A percentile compares a stretch with the other conserved stretches of the same genome.
Evolutionary conservation across 2,329 filamentous ascomycete species (phyloP).

Genomic region (Metarhizium brunneum): DNA sequence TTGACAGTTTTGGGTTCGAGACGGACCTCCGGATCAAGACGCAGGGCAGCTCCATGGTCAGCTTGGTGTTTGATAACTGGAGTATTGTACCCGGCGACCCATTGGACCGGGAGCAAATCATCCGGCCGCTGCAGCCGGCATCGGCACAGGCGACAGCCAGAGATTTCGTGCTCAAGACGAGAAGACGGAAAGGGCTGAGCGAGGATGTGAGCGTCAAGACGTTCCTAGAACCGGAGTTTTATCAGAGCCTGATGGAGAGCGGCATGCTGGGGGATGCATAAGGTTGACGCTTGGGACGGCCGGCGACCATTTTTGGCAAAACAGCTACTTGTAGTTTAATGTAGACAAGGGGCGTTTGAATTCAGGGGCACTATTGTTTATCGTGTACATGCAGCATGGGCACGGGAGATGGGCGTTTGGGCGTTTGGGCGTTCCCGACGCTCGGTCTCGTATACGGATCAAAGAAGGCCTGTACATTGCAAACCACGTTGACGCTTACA

Average conservation of each 20-base stretch:
- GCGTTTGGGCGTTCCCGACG: no score
- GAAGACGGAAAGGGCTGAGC: conserved; percentile 83
- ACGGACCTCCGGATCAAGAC: conserved; percentile 95
- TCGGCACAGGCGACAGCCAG: conserved; percentile 80
- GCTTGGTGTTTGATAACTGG: conserved; percentile 92
- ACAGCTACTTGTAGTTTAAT: background rate
- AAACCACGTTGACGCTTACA: no score
- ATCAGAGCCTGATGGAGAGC: conserved; percentile 78
- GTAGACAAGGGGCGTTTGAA: background rate
- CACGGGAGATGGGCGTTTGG: background rate
- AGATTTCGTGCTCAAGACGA: conserved; percentile 95
- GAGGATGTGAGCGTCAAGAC: conserved; percentile 95
- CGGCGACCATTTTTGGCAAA: background rate
- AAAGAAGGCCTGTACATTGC: no score
- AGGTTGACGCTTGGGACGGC: background rate
- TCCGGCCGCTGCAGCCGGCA: conserved; percentile 80
- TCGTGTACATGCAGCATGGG: background rate
- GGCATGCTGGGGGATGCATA: conserved; percentile 62
- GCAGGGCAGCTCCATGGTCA: conserved; percentile 83
- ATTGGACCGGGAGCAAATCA: conserved; percentile 74
- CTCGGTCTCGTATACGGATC: no score
- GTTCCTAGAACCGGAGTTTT: conserved; percentile 91
- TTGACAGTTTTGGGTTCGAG: conserved; percentile 97
- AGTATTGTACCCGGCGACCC: conserved; percentile 93
- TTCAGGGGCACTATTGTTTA: background rate